phyloP scores from a whole-genome alignment of 768 basidiomycete species.

The Phlegmacium glaucopus region DNA sequence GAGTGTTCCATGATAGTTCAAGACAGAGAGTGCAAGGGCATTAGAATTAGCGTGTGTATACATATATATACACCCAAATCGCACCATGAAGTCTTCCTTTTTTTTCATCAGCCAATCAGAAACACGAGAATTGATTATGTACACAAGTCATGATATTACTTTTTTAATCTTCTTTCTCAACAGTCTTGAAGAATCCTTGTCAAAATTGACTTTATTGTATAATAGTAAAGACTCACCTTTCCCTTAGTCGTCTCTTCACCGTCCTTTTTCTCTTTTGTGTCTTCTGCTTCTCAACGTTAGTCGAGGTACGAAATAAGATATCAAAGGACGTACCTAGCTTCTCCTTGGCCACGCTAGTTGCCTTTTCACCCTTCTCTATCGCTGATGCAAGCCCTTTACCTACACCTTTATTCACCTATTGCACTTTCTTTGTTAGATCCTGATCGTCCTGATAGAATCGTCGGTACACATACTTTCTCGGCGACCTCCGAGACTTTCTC shows the following conservation, averaged over 20 bases:
- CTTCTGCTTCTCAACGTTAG: too few species aligned
- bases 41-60: too few species aligned
- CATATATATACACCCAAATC: conserved; percentile 21
- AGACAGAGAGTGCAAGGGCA: conserved; percentile 23
- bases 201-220: too few species aligned
- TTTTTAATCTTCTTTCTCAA: conserved; percentile 28
- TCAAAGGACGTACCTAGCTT: conserved; percentile 18
- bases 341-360: conserved; percentile 37
- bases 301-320: too few species aligned
- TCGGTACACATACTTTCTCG: conserved; percentile 31
- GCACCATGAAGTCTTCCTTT: conserved; percentile 30
- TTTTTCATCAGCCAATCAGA: conserved; percentile 38
- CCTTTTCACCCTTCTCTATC: conserved; percentile 44
- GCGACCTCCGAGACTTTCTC: conserved; percentile 45
- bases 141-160: too few species aligned
- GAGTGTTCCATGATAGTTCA: conserved; percentile 34
- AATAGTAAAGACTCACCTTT: conserved; percentile 22
- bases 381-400: conserved; percentile 44
- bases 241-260: too few species aligned
- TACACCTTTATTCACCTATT: conserved; percentile 42
- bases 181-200: conserved; percentile 13
- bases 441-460: too few species aligned
- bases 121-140: conserved; percentile 3
- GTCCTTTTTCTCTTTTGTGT: too few species aligned
- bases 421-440: background rate